Conservation (phyloP, 2,329 filamentous ascomycete species). For the Curvularia lunata region DNA sequence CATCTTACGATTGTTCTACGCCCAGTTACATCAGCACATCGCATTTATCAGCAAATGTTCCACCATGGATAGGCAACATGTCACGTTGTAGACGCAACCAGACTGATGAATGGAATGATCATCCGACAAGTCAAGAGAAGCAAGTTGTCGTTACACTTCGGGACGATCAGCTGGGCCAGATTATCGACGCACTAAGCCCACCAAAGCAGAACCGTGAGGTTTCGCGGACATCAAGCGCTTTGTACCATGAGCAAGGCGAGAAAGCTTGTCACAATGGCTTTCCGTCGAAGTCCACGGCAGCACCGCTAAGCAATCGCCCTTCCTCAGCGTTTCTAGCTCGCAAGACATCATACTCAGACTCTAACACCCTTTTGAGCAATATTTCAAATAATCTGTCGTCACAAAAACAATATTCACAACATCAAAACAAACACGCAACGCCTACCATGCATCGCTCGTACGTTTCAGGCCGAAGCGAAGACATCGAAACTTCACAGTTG, state of each 20-base stretch:
- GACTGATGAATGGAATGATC: conserved; percentile 10
- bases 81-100: conserved; percentile 8
- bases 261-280: conserved; percentile 17
- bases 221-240: background rate
- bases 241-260: conserved; percentile 8
- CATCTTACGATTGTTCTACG: conserved; percentile 26
- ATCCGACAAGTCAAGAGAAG: conserved; percentile 16
- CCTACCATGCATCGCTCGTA: conserved; percentile 14
- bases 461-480: conserved; percentile 29
- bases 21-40: conserved; percentile 23
- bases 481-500: conserved; percentile 16
- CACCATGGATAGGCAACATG: conserved; percentile 18
- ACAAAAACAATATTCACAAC: conserved; percentile 6
- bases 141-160: conserved; percentile 32
- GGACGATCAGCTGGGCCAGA: conserved; percentile 40
- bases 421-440: conserved; percentile 7
- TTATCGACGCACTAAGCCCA: conserved; percentile 36
- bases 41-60: conserved; percentile 12
- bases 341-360: conserved; percentile 33
- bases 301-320: conserved; percentile 25
- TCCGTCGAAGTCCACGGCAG: conserved; percentile 24
- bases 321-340: conserved; percentile 35
- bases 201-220: conserved; percentile 66
- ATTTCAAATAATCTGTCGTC: conserved; percentile 18
- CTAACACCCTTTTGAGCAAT: conserved; percentile 20